phyloP scores from a whole-genome alignment of 2,329 filamentous ascomycete species.

The Pseudocercospora eumusae region DNA sequence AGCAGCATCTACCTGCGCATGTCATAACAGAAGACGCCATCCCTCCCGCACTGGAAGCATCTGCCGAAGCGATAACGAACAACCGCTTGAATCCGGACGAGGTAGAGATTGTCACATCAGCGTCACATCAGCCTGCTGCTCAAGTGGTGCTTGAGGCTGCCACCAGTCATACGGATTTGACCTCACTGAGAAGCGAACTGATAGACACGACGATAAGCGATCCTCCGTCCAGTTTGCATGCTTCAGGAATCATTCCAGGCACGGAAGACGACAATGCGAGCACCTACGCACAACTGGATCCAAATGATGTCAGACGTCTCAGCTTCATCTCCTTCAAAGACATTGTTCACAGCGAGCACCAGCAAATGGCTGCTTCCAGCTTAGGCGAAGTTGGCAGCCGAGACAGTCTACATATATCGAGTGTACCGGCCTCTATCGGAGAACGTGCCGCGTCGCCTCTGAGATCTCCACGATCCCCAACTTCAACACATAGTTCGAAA shows the following conservation, averaged over 20 bases:
- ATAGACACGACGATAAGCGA: conserved; percentile 26
- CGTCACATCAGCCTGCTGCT: conserved; percentile 76
- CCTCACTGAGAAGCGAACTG: conserved; percentile 22
- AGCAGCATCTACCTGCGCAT: conserved; percentile 82
- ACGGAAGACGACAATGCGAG: conserved; percentile 63
- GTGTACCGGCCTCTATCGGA: conserved; percentile 33
- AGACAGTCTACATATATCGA: conserved; percentile 63
- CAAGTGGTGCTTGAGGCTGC: conserved; percentile 56
- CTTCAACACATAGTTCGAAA: conserved; percentile 27
- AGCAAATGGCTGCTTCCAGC: conserved; percentile 29
- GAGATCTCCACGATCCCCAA: conserved; percentile 61
- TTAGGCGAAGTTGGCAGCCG: conserved; percentile 59
- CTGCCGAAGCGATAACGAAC: conserved; percentile 89
- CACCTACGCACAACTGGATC: conserved; percentile 76
- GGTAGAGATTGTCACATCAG: conserved; percentile 90
- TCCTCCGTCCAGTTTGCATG: conserved; percentile 75
- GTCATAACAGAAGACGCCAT: conserved; percentile 95
- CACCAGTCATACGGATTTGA: conserved; percentile 34
- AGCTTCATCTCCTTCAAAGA: conserved; percentile 98
- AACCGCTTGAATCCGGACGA: conserved; percentile 78
- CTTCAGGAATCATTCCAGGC: conserved; percentile 72
- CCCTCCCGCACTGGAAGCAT: conserved; percentile 85
- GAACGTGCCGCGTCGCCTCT: conserved; percentile 79
- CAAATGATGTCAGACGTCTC: conserved; percentile 74
- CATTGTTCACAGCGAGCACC: conserved; percentile 81